These are phyloP conservation scores for Prorocentrum cordatum DNA, from an alignment of 169 alveolate genomes.

Conservation along the genomic window DNA sequence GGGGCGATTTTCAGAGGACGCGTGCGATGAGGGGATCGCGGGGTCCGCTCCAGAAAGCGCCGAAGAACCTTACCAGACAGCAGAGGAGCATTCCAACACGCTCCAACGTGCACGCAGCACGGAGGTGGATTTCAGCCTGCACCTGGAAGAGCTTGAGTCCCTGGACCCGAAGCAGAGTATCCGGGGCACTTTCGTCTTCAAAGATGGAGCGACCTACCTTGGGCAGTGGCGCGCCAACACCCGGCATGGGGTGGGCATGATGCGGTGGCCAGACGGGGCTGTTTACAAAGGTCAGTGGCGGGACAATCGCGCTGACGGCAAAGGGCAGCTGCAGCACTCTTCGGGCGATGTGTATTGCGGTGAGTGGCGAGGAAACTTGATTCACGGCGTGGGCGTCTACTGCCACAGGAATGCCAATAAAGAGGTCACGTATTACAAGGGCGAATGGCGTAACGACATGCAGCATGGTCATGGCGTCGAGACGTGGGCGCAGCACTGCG, in stretches of 20 bases:
- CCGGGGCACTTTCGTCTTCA: no score
- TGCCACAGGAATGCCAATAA: background rate
- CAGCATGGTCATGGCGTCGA: background rate
- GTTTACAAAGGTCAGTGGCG: background rate
- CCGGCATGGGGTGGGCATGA: background rate
- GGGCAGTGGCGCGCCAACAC: background rate
- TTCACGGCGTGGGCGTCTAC: background rate
- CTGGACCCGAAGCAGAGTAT: no score
- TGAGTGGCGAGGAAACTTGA: background rate
- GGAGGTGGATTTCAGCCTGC: no score
- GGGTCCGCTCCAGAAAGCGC: no score
- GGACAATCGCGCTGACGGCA: background rate
- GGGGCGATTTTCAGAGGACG: no score
- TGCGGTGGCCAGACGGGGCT: background rate
- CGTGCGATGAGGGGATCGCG: no score
- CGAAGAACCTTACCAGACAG: no score
- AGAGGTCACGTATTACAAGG: background rate
- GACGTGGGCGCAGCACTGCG: background rate
- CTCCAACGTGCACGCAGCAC: no score
- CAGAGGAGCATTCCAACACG: no score
- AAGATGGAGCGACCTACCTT: background rate
- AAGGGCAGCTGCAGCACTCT: background rate
- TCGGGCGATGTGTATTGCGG: background rate
- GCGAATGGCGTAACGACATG: background rate
- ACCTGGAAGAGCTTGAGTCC: no score